Base-by-base conservation (phyloP, 1,284 basidiomycete species). In the Sporisorium iseilematis-ciliati region DNA sequence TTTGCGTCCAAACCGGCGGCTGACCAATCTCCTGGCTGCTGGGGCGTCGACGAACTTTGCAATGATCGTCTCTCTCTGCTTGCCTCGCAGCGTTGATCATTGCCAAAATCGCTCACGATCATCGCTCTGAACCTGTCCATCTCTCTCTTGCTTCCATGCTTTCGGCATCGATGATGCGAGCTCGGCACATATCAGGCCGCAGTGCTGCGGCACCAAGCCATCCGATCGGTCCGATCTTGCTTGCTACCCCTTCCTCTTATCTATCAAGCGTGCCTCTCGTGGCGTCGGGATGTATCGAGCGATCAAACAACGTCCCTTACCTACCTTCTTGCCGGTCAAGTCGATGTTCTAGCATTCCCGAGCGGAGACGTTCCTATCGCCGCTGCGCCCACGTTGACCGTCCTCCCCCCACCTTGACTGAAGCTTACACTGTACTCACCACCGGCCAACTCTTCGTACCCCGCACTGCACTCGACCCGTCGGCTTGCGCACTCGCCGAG, bases 391-490 rank as follows among this genome's bases (percentile, higher is more conserved):
- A 45, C 43, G 43, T 25, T 10, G 8, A 45, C 10, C 40, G n/a
- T 2, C 18, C 14, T 41, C 40, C 40, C 40, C 40, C 40, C 31
- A 41, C 40, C 12, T n/a, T 41, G 40, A 41, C 16, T 8, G 12
- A n/a, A 3, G 7, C 40, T 18, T 40, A 41, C 38, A 54, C 54
- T 23, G n/a, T n/a, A n/a, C n/a, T n/a, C 45, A 54, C 54, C 23
- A 33, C 51, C 59, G 59, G 59, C 29, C 51, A 61, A 40, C 51
- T 40, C n/a, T 43, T 12, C 18, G 38, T 35, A 41, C 59, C 58
- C 49, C 40, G 23, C 49, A 52, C 23, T 42, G 1, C n/a, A 33
- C 6, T n/a, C n/a, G n/a, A n/a, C n/a, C 31, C 31, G 31, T 33
- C 31, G 21, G 26, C 14, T 16, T 6, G 50, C 33, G 8, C 18